Base-by-base conservation (phyloP, 2,329 filamentous ascomycete species). In the Talaromyces sp. region DNA sequence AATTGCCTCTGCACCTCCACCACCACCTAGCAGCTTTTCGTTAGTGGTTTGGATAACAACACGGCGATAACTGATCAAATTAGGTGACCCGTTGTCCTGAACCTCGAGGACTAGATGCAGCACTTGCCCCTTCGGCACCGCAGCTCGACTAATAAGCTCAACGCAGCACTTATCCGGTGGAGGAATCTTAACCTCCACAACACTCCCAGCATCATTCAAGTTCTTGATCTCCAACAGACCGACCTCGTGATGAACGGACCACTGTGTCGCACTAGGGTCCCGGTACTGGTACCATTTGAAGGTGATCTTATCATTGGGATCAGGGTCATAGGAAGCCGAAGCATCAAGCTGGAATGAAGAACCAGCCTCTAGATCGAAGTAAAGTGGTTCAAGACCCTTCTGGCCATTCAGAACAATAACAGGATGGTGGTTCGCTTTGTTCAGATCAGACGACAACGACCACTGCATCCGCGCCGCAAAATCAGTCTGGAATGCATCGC, bases 401-500 rank as follows among this genome's bases (percentile, higher is more conserved):
- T 16, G 52, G 1, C 58, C 59, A 45, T 65, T 65, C 4, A 64
- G 44, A 22, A 49, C 43, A 14, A 59, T 50, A 17, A 64, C 53
- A 27, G 61, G 61, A 19, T 62, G 56, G 29, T 66, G 61, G 27
- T 66, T 65, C 29, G 52, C 53, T 56, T 44, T 64, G 55, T 56
- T 35, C 11, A 49, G 16, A 32, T 61, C 40, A 22, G 53, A 27
- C 1, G 56, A 52, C 3, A 75, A 64, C 13, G 69, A 79, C 81
- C 71, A 82, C 60, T 73, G 76, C 60, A 79, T 80, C 22, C 70
- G 68, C 20, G 72, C 80, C 9, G 70, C 79, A 62, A 77, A 82
- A 49, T 82, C 79, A 43, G 77, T 75, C 63, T 82, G 79, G 51
- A 77, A 82, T 0, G 79, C 77, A 47, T 76, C 68, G 13, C 79